Percentiles rank a stretch among this genome's conserved stretches.
Conservation (phyloP, 352 stramenopile species). For the Phytophthora foliorum region DNA sequence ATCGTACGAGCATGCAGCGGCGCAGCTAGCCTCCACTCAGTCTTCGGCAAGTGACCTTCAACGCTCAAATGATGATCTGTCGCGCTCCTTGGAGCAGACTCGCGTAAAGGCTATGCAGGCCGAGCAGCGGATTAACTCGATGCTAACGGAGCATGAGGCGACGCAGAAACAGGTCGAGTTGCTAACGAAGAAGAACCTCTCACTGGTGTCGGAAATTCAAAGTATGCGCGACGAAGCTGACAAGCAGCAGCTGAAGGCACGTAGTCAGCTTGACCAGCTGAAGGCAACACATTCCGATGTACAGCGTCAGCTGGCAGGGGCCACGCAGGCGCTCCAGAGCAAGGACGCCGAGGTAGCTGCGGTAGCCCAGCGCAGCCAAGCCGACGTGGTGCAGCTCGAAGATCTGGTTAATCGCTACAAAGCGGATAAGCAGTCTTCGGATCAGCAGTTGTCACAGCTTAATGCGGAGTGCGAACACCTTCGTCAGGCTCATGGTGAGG, state of each 20-base stretch:
- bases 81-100: conserved; percentile 53
- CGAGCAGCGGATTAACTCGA: conserved; percentile 56
- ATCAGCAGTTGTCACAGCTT: conserved; percentile 37
- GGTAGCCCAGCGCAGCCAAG: conserved; percentile 43
- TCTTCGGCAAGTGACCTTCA: conserved; percentile 50
- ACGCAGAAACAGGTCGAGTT: conserved; percentile 63
- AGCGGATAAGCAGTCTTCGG: conserved; percentile 29
- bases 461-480: conserved; percentile 41
- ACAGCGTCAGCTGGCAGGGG: conserved; percentile 46
- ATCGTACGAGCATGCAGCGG: conserved; percentile 35
- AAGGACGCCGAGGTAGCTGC: conserved; percentile 53
- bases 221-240: conserved; percentile 56
- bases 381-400: conserved; percentile 41
- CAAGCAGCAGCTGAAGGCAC: conserved; percentile 47
- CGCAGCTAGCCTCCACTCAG: conserved; percentile 39
- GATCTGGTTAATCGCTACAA: conserved; percentile 40
- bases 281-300: conserved; percentile 40
- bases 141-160: conserved; percentile 46
- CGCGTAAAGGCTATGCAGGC: conserved; percentile 45
- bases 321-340: conserved; percentile 35
- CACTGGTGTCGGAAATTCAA: conserved; percentile 61
- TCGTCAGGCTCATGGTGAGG: conserved; percentile 29
- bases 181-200: conserved; percentile 73
- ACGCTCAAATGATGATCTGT: conserved; percentile 62
- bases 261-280: conserved; percentile 50